Evolutionary conservation across 1,284 basidiomycete genomes (phyloP).

Genomic region (Moesziomyces antarcticus): DNA sequence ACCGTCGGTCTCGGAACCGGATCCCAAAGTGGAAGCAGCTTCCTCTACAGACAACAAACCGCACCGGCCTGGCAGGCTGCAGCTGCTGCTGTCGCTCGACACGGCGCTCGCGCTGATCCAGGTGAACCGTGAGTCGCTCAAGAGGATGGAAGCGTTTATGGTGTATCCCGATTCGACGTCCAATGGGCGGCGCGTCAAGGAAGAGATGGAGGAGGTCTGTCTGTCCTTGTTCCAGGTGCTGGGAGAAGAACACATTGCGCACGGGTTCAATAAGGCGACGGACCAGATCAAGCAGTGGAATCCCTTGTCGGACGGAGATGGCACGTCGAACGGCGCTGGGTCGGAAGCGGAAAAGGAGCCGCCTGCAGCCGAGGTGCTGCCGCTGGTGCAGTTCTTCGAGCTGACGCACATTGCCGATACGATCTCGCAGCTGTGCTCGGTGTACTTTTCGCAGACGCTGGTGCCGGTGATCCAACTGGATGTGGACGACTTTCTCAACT

Average conservation of each 20-base stretch:
- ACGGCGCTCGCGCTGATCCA: slow-evolving; percentile 91
- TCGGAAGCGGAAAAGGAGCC: not conserved
- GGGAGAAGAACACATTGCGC: slow-evolving; percentile 81
- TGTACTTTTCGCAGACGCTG: slow-evolving; percentile 96
- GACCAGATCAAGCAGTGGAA: slow-evolving; percentile 55
- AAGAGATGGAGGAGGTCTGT: slow-evolving; percentile 85
- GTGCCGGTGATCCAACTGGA: slow-evolving; percentile 31
- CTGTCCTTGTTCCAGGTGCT: slow-evolving; percentile 83
- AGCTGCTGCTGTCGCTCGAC: slow-evolving; percentile 86
- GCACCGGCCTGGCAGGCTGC: slow-evolving; percentile 12
- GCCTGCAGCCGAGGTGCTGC: slow-evolving; percentile 77
- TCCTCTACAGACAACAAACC: too few species aligned
- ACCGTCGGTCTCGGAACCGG: not conserved
- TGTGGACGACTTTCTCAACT: slow-evolving; percentile 90
- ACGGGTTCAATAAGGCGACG: slow-evolving; percentile 83
- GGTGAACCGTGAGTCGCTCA: slow-evolving; percentile 86
- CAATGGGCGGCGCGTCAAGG: slow-evolving; percentile 73
- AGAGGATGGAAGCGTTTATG: slow-evolving; percentile 88
- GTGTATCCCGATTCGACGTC: slow-evolving; percentile 74
- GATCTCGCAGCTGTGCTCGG: slow-evolving; percentile 95
- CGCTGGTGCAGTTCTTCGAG: slow-evolving; percentile 95
- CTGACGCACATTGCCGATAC: slow-evolving; percentile 96
- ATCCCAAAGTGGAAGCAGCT: not conserved
- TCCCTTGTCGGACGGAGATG: slow-evolving; percentile 27
- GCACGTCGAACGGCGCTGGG: not conserved